Evolutionary conservation across 768 basidiomycete genomes (phyloP).

Genomic region (Suillus subaureus): DNA sequence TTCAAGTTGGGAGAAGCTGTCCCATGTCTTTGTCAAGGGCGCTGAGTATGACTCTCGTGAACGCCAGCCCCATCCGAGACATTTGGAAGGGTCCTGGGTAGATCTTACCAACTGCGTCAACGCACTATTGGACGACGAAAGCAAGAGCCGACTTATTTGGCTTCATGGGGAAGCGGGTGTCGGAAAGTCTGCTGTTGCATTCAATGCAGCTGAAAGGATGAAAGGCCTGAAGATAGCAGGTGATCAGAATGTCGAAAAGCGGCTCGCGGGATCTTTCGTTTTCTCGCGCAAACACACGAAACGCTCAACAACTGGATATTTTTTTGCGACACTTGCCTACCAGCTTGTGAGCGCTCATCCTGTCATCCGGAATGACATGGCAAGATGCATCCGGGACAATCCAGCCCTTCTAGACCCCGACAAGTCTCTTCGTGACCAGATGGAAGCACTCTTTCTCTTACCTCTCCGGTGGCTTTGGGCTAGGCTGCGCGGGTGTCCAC

Average conservation of each 20-base stretch:
- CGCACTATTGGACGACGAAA: not conserved
- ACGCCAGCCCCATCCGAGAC: not conserved
- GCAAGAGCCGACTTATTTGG: not conserved
- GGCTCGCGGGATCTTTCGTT: not conserved
- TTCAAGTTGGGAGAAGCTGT: not conserved
- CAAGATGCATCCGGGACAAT: not conserved
- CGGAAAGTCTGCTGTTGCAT: not conserved
- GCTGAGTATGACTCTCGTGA: not conserved
- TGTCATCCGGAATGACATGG: rapidly evolving
- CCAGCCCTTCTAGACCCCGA: not conserved
- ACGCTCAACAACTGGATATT: not conserved
- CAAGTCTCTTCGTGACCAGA: not conserved
- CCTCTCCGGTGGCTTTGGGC: not conserved
- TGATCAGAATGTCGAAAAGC: not conserved
- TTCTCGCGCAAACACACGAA: not conserved
- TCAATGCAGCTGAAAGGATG: not conserved
- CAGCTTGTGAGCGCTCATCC: not conserved
- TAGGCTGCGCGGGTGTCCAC: not conserved
- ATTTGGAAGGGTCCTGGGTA: not conserved
- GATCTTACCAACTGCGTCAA: not conserved
- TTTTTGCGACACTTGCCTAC: not conserved
- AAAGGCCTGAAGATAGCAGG: not conserved
- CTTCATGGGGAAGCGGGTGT: not conserved
- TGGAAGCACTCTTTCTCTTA: not conserved
- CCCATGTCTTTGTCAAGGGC: not conserved